Evolutionary conservation across 805 yeast genomes (phyloP), one percentile per base, ranked within the genome.

Genomic region (Cyberlindnera xishuangbannaensis): DNA sequence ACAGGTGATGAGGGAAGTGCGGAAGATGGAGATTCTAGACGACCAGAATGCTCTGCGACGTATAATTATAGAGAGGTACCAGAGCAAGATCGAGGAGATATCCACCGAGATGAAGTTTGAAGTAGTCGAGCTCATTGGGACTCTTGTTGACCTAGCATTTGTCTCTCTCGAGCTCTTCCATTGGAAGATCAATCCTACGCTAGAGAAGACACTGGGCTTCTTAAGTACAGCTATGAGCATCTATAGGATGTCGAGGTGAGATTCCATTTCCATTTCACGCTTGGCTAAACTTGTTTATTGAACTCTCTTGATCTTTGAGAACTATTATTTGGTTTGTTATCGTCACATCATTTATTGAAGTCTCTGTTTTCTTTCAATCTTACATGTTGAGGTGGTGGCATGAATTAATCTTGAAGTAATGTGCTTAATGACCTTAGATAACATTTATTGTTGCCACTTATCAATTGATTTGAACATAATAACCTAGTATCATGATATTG

Each of bases 71-170:
- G 33, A 27, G 9, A 39, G 34, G 18, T 47, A 45, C 34, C 32
- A 38, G 16, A 4, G 10, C 1, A 41, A 43, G 28, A 28, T 45
- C 2, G 28, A 27, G 5, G 47, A 40, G 9, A 15, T 47, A 5
- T 22, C 36, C 8, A n/a, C 9, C 5, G 49, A 45, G 9, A 30
- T 39, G 12, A 34, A 14, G 6, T 7, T 5, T 4, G 39, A 39
- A 7, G 4, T 15, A 10, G 16, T 43, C 6, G 50, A 45, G 20
- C 28, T 47, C 5, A 18, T 28, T n/a, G 50, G 46, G 3, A 39
- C 40, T 5, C n/a, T 43, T n/a, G 39, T 43, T 10, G 51, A 47
- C 25, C 27, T 47, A 7, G 34, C 39, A 1, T 45, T 47, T 35
- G 46, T 47, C 13, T 28, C 40, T 9, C 32, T 45, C 7, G 51